Base-by-base conservation (phyloP, 352 stramenopile genomes). In the Phytophthora pini region DNA sequence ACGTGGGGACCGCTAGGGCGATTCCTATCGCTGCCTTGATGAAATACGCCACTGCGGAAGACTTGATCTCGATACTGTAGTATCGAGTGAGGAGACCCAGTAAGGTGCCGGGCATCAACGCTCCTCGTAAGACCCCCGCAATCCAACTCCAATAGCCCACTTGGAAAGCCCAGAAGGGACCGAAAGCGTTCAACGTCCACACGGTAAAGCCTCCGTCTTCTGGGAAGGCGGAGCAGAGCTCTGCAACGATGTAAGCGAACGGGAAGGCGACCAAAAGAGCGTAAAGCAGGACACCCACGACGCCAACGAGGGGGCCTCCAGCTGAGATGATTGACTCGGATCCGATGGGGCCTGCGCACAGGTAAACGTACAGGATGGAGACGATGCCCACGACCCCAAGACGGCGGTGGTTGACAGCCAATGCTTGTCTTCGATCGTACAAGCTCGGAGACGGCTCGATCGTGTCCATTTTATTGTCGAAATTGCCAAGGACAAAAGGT, bases 101-200 rank as follows among this genome's bases (percentile, higher is more conserved):
- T 5, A 43, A 43, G 5, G 15, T 17, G 11, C 60, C 95, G 54
- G 98, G 94, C 22, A 94, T 82, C 22, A 90, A 48, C 1, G 79
- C 79, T 38, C 60, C 81, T 31, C 76, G 63, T 8, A 88, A 61
- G 0, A 90, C 82, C 17, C 90, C 90, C 10, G 76, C 76, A n/a
- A 98, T 61, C 92, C 92, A 98, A 29, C 68, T 83, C 61, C 82
- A 83, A 56, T 87, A 90, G 10, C 82, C 85, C 29, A 90, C 77
- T 71, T 93, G 84, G 39, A 90, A 93, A 20, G 70, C 83, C 85
- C 83, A 93, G 58, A 92, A 95, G 1, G 85, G 74, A 13, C 93
- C 94, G 80, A 97, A 98, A 0, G 92, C 93, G 67, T 93, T 82
- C 69, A 95, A 71, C 3, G 97, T 89, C 94, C 94, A 98, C 6